Base-by-base conservation (phyloP, 306 rosid species). In the Glycine tomentella region DNA sequence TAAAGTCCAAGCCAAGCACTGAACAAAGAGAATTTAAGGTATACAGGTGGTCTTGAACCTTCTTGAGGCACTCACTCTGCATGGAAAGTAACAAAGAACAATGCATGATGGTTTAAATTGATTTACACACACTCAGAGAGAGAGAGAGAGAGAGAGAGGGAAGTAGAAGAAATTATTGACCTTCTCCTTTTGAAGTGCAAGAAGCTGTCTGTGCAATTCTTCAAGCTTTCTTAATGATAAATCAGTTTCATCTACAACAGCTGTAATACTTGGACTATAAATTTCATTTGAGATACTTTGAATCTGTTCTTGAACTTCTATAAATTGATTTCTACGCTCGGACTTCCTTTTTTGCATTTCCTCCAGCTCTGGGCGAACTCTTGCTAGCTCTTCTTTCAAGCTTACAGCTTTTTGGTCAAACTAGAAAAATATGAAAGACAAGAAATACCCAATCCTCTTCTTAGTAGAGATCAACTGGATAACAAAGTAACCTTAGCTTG, bases 181-280 rank as follows among this genome's bases (percentile, higher is more conserved):
- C 99, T 95, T 95, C 89, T 95, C 99, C 75, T 88, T 90, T 74
- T 90, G 96, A 20, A 95, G 97, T 72, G 84, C 87, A 66, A 87
- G 88, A 61, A 95, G 90, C 78, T 93, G 86, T 69, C 84, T 87
- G 80, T 90, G 95, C 87, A 95, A 87, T 81, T 95, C 99, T 82
- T 95, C 99, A 85, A 95, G 97, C 89, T 88, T 93, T 82, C 91
- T 92, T 89, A 93, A 77, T 7, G 99, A 91, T 55, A 95, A 81
- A 84, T 95, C 98, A 61, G 89, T 77, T 84, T 95, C 99, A 88
- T 92, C 93, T 72, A 82, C 87, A 79, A 68, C 70, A 57, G 92
- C 61, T 16, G 87, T 66, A 44, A 55, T 67, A 16, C 63, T 42
- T 53, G 89, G 53, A 74, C 86, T 88, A 80, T 85, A 69, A 40